Evolutionary conservation across 768 basidiomycete species (phyloP), one percentile per base, ranked within the genome.

Genomic region (Pulveroboletus sp.): DNA sequence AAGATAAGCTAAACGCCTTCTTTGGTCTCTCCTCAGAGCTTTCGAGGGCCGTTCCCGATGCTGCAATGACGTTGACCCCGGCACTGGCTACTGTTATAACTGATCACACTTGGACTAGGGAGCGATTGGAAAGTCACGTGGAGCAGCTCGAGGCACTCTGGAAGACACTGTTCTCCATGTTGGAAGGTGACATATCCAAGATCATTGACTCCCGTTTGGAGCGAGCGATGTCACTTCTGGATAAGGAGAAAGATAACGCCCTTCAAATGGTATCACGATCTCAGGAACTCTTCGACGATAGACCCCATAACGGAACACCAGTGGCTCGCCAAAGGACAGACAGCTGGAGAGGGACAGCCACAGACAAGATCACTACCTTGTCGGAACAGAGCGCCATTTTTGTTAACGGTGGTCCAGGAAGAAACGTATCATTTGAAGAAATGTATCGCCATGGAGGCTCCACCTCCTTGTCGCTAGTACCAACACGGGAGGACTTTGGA

Each of bases 1-100:
- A 73, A 51, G 67, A 71, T 44, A 80, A 77, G 57, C 55, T 76
- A 35, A 69, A 74, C 51, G 76, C 75, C 3, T 81, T 76, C 51
- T 76, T 71, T 3, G 73, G 76, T 31, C 66, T 82, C 42, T 77
- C 77, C 8, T 63, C 73, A 35, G 70, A 75, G 14, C 67, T 81
- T 28, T 73, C 77, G 12, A 72, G 69, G 52, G 69, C 76, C 35
- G 74, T 76, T 31, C 57, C 68, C 5, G 64, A 71, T 5, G 72
- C 73, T n/a, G 71, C 73, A 15, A 66, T 65, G 50, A 63, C 71
- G 10, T 70, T 80, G 27, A 69, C 71, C 3, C 73, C 79, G 17
- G 65, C 75, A 32, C 70, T 81, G 21, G 72, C 76, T 18, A 71
- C 74, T 33, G 70, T 79, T 24, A 65, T 74, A 50, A 61, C 67